Conservation (phyloP, 257 asterid species). For the Paraleonurus japonicus region DNA sequence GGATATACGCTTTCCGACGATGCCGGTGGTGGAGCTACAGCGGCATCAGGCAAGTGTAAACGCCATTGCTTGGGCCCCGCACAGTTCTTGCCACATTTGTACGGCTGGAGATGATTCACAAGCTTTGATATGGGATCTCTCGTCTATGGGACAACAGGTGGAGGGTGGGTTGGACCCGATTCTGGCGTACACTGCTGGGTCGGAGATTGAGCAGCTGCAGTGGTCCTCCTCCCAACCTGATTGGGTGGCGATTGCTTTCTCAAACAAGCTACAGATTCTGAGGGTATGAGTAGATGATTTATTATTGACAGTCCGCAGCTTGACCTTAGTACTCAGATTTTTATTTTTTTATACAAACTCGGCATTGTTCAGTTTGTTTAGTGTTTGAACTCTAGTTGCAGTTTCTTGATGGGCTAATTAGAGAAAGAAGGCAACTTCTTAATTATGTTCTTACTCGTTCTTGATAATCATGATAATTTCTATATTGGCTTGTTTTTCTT, state of each 20-base stretch:
- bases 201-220: conserved; percentile 96
- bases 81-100: conserved; percentile 96
- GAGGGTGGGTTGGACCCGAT: conserved; percentile 97
- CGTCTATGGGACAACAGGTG: conserved; percentile 90
- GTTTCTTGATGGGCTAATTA: conserved; percentile 28
- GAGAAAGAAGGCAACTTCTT: conserved; percentile 26
- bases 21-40: conserved; percentile 93
- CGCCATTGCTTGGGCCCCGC: conserved; percentile 99
- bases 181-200: conserved; percentile 92
- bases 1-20: conserved; percentile 86
- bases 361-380: conserved; percentile 30
- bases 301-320: conserved; percentile 33
- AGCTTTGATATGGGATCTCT: conserved; percentile 95
- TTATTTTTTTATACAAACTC: conserved; percentile 15
- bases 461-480: conserved; percentile 17
- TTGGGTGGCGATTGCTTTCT: conserved; percentile 95
- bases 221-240: conserved; percentile 98
- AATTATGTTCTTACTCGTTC: conserved; percentile 13
- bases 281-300: conserved; percentile 71
- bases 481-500: conserved; percentile 12
- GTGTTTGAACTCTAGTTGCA: conserved; percentile 27
- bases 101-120: conserved; percentile 98
- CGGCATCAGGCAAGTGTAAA: conserved; percentile 97
- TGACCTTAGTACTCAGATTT: conserved; percentile 29
- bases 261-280: conserved; percentile 95